Base-by-base conservation (phyloP, 345 rosid species). In the Conringia planisiliqua region DNA sequence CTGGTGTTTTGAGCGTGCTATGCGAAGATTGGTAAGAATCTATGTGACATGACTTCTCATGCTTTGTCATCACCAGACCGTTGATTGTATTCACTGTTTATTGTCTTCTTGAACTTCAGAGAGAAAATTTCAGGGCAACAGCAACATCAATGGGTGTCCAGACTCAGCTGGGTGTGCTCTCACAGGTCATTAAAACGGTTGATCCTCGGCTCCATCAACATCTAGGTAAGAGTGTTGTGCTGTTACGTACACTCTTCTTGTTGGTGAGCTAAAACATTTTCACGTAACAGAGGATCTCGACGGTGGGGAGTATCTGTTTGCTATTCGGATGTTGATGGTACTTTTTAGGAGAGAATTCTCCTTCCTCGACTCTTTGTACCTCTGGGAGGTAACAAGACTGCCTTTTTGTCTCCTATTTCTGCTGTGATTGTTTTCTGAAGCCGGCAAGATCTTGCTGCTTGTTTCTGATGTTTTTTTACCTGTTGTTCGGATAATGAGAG, bases 301-400 rank as follows among this genome's bases (percentile, higher is more conserved):
- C 77, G 97, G 95, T 46, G 98, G 97, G 7, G 90, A 92, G 82
- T 94, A 92, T 80, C 69, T 94, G 68, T 94, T 94, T 84, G 97
- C 99, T 16, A 83, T 94, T 74, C 88, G 97, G 72, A 94, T 92
- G 99, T 79, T 92, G 71, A 94, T 94, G 97, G 99, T 94, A 42
- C 93, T 94, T 71, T 92, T 92, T 70, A 86, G 99, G 71, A 86
- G 99, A 83, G 99, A 94, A 61, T 92, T 91, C 79, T 88, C 97
- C 44, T 94, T 94, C 78, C 81, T 81, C 22, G 97, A 95, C 75
- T 73, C 93, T 4, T 79, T 95, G 76, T 89, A 91, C 79, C 97
- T 92, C 74, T 95, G 97, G 97, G 97, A 95, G 97, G 98, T 91
- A 84, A 87, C 82, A 47, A 76, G 36, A 64, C 13, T 75, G 13